Percentiles rank a stretch among this genome's conserved stretches.
phyloP scores from a whole-genome alignment of 768 basidiomycete genomes.

The Amanita brunnescens region DNA sequence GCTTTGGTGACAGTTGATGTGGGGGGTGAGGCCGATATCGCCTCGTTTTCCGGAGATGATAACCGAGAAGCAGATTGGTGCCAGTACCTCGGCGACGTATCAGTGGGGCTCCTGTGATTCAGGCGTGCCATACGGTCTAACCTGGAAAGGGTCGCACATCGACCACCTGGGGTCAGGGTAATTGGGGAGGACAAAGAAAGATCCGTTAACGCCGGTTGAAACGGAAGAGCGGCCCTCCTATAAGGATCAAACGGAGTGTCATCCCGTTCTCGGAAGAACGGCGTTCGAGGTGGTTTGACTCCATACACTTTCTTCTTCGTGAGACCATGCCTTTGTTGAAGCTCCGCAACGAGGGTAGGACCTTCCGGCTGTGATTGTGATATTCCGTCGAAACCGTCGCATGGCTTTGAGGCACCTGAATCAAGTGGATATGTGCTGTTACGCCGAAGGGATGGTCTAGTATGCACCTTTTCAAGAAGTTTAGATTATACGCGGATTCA shows the following conservation, averaged over 20 bases:
- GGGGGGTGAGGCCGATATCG: conserved; percentile 7
- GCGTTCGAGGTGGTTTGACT: conserved; percentile 36
- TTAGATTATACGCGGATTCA: not conserved
- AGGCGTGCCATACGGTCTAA: conserved; percentile 26
- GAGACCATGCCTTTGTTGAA: conserved; percentile 61
- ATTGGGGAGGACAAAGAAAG: not conserved
- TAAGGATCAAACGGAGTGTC: conserved; percentile 23
- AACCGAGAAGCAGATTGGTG: conserved; percentile 24
- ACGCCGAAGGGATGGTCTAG: conserved; percentile 17
- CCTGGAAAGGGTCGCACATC: conserved; percentile 24
- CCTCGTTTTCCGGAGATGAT: conserved; percentile 29
- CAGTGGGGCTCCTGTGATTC: conserved; percentile 25
- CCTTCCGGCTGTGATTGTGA: conserved; percentile 20
- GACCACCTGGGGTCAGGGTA: conserved; percentile 19
- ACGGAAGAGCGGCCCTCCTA: conserved; percentile 17
- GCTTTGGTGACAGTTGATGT: conserved; percentile 7
- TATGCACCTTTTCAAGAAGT: not conserved
- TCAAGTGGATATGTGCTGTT: conserved; percentile 30
- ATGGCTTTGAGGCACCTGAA: conserved; percentile 7
- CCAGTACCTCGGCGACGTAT: conserved; percentile 23
- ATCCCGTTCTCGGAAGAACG: conserved; percentile 40
- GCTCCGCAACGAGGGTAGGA: conserved; percentile 49
- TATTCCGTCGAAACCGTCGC: conserved; percentile 4
- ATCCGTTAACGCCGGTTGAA: conserved; percentile 18
- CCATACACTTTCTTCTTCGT: conserved; percentile 64